These are phyloP conservation scores for Mimosa pudica DNA, from an alignment of 306 rosid genomes.

Conservation along the genomic window DNA sequence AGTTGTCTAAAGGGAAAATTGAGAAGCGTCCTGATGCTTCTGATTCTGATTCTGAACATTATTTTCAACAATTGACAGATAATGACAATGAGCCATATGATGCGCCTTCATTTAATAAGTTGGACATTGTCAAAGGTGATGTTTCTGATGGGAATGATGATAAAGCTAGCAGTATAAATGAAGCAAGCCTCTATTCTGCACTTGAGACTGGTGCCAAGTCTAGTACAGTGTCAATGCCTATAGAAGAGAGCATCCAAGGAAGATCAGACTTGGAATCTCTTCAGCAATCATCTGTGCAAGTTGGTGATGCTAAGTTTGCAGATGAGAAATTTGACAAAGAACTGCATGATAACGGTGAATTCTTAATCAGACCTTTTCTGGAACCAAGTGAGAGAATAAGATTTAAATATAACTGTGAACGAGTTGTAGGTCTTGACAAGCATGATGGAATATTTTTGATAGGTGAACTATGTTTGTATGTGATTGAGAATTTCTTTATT, in stretches of 20 bases:
- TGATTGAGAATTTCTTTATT: slow-evolving; percentile 90
- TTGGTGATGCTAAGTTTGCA: slow-evolving; percentile 58
- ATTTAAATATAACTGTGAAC: slow-evolving; percentile 91
- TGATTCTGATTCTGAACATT: slow-evolving; percentile 53
- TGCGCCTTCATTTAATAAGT: slow-evolving; percentile 45
- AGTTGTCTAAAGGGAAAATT: slow-evolving; percentile 58
- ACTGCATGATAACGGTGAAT: slow-evolving; percentile 86
- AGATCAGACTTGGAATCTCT: slow-evolving; percentile 89
- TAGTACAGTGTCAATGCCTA: slow-evolving; percentile 71
- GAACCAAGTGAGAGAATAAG: slow-evolving; percentile 87
- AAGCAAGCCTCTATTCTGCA: slow-evolving; percentile 96
- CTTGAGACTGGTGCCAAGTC: slow-evolving; percentile 90
- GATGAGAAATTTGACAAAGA: slow-evolving; percentile 84
- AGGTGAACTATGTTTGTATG: slow-evolving; percentile 89
- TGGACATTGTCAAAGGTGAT: slow-evolving; percentile 55
- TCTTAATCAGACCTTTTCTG: slow-evolving; percentile 90
- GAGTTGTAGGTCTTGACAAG: slow-evolving; percentile 97
- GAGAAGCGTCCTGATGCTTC: slow-evolving; percentile 60
- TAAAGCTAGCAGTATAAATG: slow-evolving; percentile 85
- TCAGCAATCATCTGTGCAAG: slow-evolving; percentile 62
- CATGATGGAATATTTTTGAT: slow-evolving; percentile 98
- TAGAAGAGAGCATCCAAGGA: slow-evolving; percentile 74
- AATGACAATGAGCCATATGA: slow-evolving; percentile 62
- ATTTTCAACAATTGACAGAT: slow-evolving; percentile 60
- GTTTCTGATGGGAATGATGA: slow-evolving; percentile 69